A percentile compares a stretch with the other conserved stretches of the same genome.
Evolutionary conservation across 228 moss, liverwort and hornwort genomes (phyloP).

Genomic region (Sphagnum magellanicum): DNA sequence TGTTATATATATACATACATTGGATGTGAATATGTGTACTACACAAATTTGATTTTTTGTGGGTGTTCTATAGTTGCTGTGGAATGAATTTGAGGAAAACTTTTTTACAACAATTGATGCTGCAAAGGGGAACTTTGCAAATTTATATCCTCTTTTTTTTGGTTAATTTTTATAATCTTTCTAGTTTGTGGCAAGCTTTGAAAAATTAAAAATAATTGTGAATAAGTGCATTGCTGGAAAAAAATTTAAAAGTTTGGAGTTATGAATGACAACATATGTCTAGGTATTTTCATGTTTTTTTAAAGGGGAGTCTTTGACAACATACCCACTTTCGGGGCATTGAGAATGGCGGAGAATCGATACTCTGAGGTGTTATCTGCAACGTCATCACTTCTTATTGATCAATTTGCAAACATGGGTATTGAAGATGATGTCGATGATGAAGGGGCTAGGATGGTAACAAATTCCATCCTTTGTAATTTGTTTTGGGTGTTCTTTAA

Average conservation of each 20-base stretch:
- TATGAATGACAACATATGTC: too few species aligned
- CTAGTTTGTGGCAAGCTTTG: too few species aligned
- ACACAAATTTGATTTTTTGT: conserved; percentile 3
- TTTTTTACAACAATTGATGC: conserved; percentile 66
- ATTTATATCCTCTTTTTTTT: conserved; percentile 65
- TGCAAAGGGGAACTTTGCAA: conserved; percentile 73
- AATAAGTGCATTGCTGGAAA: too few species aligned
- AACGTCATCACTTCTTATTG: conserved; percentile 43
- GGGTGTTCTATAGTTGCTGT: conserved; percentile 44
- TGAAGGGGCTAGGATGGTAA: conserved; percentile 52
- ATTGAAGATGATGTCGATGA: conserved; percentile 75
- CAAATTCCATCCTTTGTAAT: too few species aligned
- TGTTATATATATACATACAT: too few species aligned
- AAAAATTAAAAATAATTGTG: too few species aligned
- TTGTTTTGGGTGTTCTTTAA: too few species aligned
- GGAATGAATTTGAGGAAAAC: conserved; percentile 71
- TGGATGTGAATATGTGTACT: too few species aligned
- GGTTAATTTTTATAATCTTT: too few species aligned
- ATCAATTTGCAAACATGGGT: conserved; percentile 44
- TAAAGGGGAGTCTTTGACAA: conserved; percentile 13
- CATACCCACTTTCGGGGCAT: conserved; percentile 45
- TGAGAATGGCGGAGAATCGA: conserved; percentile 62
- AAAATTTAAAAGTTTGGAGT: too few species aligned
- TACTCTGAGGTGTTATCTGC: conserved; percentile 54
- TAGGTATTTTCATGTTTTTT: too few species aligned